phyloP scores from a whole-genome alignment of 83 land plant species.

The Picea abies region DNA sequence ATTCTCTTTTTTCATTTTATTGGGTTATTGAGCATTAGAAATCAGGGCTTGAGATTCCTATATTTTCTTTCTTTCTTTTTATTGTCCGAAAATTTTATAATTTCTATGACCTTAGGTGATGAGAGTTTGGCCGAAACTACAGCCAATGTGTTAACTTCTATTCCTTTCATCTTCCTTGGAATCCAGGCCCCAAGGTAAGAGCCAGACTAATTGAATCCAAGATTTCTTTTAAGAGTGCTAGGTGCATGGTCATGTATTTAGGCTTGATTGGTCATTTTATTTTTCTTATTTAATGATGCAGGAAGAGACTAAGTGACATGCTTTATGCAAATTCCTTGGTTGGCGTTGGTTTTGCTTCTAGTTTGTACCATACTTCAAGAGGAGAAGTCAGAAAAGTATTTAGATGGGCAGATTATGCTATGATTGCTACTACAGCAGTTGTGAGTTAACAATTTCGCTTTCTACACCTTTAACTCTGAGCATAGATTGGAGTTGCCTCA shows the following conservation, averaged over 20 bases:
- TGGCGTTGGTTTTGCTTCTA: conserved; percentile 92
- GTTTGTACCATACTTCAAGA: conserved; percentile 85
- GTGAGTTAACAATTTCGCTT: conserved; percentile 35
- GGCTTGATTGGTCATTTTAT: neutral
- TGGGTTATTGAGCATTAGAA: neutral
- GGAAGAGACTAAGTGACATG: conserved; percentile 56
- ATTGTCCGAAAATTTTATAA: neutral
- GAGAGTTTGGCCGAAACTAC: conserved; percentile 51
- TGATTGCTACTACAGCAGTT: conserved; percentile 89
- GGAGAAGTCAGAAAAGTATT: conserved; percentile 69
- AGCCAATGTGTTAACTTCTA: conserved; percentile 87
- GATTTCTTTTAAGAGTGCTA: neutral
- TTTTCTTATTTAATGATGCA: conserved; percentile 27
- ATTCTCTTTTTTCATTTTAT: neutral
- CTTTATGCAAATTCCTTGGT: conserved; percentile 89
- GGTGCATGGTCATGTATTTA: neutral
- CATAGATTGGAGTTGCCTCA: neutral
- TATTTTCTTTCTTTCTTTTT: neutral
- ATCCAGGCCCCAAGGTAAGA: conserved; percentile 82
- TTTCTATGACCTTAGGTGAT: conserved; percentile 45
- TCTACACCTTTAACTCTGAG: neutral
- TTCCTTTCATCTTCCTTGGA: conserved; percentile 89
- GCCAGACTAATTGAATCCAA: conserved; percentile 1
- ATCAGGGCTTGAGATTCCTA: neutral
- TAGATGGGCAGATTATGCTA: conserved; percentile 92